Evolutionary conservation across 2,329 filamentous ascomycete genomes (phyloP), one percentile per base, ranked within the genome.

Genomic region (Cercospora brassicicola): DNA sequence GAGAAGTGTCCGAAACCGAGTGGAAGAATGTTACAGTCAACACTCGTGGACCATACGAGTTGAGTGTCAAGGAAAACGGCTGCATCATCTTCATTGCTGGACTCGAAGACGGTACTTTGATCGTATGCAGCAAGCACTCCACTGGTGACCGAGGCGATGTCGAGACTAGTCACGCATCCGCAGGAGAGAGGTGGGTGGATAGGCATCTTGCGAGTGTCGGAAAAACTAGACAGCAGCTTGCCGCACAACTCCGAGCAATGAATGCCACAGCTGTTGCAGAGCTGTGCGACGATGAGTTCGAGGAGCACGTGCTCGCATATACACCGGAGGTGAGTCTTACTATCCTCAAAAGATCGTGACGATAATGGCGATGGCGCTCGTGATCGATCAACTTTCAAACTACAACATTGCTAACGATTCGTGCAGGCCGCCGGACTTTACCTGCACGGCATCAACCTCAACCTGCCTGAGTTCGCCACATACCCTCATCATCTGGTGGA

Each of bases 71-170:
- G 82, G 95, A 99, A 81, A 99, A 99, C 76, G 95, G 95, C n/a
- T 99, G 95, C 80, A 99, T 99, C 80, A 97, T 99, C 73, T 99
- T 99, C 82, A 89, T 99, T 55, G 90, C 93, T 15, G 95, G 94
- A 13, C 84, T 99, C 23, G 92, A 96, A 75, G 94, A 97, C 75
- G 94, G 88, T 39, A 93, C 92, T 1, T 84, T 99, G 9, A 84
- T 99, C 7, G 94, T 99, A n/a, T 98, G 94, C 86, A 98, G 94
- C 85, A 99, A 99, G 78, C 95, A 99, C 79, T 98, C 95, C 0
- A 98, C 94, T 0, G 95, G 95, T 6, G 84, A 88, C 26, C 87
- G 94, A n/a, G 81, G 80, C 23, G 92, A 96, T 76, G 81, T 84
- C 4, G 85, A 89, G 31, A 72, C 91, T 66, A 97, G 92, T 80